Evolutionary conservation across 2,329 filamentous ascomycete species (phyloP), one percentile per base, ranked within the genome.

Genomic region (Exophiala xenobiotica): DNA sequence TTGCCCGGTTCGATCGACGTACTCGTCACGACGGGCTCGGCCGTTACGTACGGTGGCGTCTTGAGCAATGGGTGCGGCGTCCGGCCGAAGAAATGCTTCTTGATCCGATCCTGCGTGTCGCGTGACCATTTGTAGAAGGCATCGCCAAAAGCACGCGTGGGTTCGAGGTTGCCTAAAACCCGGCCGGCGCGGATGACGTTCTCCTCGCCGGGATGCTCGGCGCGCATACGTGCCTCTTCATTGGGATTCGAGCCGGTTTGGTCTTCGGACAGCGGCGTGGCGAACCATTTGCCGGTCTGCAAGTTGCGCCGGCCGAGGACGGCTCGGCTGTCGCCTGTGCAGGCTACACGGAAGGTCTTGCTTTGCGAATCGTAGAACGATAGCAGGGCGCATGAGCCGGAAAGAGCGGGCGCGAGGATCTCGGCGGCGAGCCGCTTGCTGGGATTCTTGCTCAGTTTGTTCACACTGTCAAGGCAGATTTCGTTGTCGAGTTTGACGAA

Each of bases 21-120:
- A 1, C 90, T 96, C 0, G 92, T 97, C 46, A 99, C 82, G 18
- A 97, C 80, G 2, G 93, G 93, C 71, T 99, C 95, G 1, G 93
- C 93, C 3, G 93, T 99, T 33, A 99, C 93, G 64, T 99, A 99
- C 0, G 93, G 93, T 6, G 93, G 93, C 0, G 91, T 96, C 70
- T 89, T 90, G 52, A 97, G 77, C 24, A 90, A 75, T 12, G 83
- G 79, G 7, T 86, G 88, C 2, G 88, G 85, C 11, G 82, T 86
- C 43, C 90, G 83, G 18, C 88, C 90, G 65, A 97, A 97, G 77
- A 95, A 99, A 24, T 86, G 86, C 59, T 79, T 78, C 67, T 90
- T 90, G 49, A 99, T 79, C 62, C 87, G 86, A 46, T 88, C 82
- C 53, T 93, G 89, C 0, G 90, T 86, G 54, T 96, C 90, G 45